phyloP scores from a whole-genome alignment of 2,329 filamentous ascomycete species.

The Ceratocystiopsis minuta region DNA sequence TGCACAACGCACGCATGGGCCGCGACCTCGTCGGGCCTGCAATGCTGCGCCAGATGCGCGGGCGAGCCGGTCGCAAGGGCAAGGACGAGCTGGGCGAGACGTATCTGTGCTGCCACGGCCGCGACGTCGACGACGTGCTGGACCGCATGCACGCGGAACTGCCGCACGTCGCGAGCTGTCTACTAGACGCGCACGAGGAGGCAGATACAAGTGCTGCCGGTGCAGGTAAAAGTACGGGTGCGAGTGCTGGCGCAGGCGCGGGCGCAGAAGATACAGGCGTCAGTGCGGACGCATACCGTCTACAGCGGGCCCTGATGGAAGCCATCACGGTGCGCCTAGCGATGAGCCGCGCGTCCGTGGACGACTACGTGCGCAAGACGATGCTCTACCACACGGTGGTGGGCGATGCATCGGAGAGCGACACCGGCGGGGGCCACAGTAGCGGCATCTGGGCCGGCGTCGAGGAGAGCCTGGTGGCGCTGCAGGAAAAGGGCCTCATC shows the following conservation, averaged over 20 bases:
- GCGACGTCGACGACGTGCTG: slow-evolving; percentile 50
- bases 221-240: slow-evolving; percentile 28
- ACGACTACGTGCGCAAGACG: slow-evolving; percentile 51
- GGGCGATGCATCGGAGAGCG: slow-evolving; percentile 20
- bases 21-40: slow-evolving; percentile 59
- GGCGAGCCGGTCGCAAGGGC: slow-evolving; percentile 59
- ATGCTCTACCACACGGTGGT: slow-evolving; percentile 42
- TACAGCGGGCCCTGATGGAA: slow-evolving; percentile 55
- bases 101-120: slow-evolving; percentile 53
- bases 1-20: slow-evolving; percentile 60
- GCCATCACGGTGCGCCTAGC: slow-evolving; percentile 50
- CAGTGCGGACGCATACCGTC: slow-evolving; percentile 37
- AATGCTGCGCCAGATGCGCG: slow-evolving; percentile 68
- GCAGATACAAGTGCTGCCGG: slow-evolving; percentile 2
- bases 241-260: slow-evolving; percentile 12
- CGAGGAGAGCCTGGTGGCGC: slow-evolving; percentile 31
- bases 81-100: slow-evolving; percentile 65
- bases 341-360: slow-evolving; percentile 43
- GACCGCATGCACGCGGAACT: slow-evolving; percentile 56
- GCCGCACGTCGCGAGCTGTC: slow-evolving; percentile 49
- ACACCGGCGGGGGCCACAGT: background rate
- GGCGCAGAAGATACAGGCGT: background rate
- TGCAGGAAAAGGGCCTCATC: slow-evolving; percentile 25
- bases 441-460: slow-evolving; percentile 23
- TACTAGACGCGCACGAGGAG: slow-evolving; percentile 15